Percentiles rank a stretch among this genome's conserved stretches.
phyloP scores from a whole-genome alignment of 2,329 filamentous ascomycete species.

The Alternaria gansuensis region DNA sequence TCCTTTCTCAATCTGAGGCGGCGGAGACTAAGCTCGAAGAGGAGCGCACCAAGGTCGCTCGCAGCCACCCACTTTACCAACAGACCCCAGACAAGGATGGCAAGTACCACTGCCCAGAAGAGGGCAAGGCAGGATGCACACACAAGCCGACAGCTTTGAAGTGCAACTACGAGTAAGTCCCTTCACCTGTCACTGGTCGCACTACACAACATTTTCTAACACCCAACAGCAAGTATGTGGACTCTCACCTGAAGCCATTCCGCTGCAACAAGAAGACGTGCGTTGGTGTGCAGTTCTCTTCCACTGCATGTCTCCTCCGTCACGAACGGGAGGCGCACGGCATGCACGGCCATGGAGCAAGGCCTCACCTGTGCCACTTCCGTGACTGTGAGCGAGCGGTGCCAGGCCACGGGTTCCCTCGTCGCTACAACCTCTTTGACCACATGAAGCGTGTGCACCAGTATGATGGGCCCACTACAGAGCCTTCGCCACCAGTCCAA shows the following conservation, averaged over 20 bases:
- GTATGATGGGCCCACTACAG: conserved; percentile 55
- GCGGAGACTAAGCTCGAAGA: conserved; percentile 49
- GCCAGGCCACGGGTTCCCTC: conserved; percentile 86
- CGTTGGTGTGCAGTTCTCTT: conserved; percentile 88
- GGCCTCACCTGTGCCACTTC: conserved; percentile 89
- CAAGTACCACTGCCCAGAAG: conserved; percentile 92
- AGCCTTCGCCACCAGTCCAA: conserved; percentile 44
- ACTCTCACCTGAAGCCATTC: conserved; percentile 96
- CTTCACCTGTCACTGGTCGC: background rate
- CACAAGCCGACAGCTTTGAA: conserved; percentile 96
- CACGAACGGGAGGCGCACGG: conserved; percentile 96
- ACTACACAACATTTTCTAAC: conserved; percentile 17
- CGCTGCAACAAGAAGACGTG: conserved; percentile 88
- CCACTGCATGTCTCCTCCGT: conserved; percentile 90
- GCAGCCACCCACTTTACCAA: conserved; percentile 74
- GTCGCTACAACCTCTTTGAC: conserved; percentile 94
- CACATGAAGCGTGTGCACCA: conserved; percentile 96
- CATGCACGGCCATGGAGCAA: conserved; percentile 92
- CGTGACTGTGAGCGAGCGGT: conserved; percentile 85
- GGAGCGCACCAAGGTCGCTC: conserved; percentile 52
- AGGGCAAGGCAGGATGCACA: conserved; percentile 76
- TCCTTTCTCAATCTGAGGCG: conserved; percentile 39
- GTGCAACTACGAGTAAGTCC: conserved; percentile 95
- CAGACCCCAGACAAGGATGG: conserved; percentile 73
- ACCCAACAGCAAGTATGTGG: conserved; percentile 83